Evolutionary conservation across 345 rosid genomes (phyloP), one percentile per base, ranked within the genome.

Genomic region (Anastatica hierochuntica): DNA sequence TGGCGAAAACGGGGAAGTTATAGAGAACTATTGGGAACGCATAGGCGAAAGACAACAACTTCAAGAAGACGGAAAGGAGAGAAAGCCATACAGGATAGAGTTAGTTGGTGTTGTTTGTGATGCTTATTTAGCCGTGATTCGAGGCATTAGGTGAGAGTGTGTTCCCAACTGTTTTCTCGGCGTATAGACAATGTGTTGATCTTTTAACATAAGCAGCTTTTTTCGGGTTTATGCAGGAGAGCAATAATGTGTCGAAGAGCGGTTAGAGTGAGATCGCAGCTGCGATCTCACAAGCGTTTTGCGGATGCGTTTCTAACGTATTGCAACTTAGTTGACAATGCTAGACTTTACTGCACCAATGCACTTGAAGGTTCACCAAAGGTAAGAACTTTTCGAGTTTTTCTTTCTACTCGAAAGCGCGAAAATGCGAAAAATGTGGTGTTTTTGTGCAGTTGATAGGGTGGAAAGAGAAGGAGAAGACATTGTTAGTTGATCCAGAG

Each of bases 41-140:
- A 64, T 77, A 37, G 79, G 71, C 12, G 92, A 81, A 57, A 83
- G 57, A 26, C 83, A 83, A 36, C 77, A 61, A 62, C 69, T 67
- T 21, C 69, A 49, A 53, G 72, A 75, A 18, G 94, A 70, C 36
- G 74, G 74, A 26, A 75, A 69, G 33, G 74, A 35, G 63, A 82
- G 87, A 64, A 90, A 82, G 63, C 87, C 95, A 13, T 90, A 86
- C 76, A 79, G 97, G 70, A 87, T 90, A 79, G 98, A 82, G 74
- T 53, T 90, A 46, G 96, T 87, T 45, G 98, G 98, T 17, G 95
- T 90, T 36, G 95, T 90, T 20, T 90, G 96, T 14, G 98, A 90
- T 65, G 95, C 98, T 6, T 87, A 90, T 48, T 70, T 90, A 64
- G 98, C 98, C 5, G 98, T 87, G 37, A 72, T 81, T 24, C 74